These are phyloP conservation scores for Pycnococcus provasolii DNA, from an alignment of 139 green algal species.

Conservation along the genomic window DNA sequence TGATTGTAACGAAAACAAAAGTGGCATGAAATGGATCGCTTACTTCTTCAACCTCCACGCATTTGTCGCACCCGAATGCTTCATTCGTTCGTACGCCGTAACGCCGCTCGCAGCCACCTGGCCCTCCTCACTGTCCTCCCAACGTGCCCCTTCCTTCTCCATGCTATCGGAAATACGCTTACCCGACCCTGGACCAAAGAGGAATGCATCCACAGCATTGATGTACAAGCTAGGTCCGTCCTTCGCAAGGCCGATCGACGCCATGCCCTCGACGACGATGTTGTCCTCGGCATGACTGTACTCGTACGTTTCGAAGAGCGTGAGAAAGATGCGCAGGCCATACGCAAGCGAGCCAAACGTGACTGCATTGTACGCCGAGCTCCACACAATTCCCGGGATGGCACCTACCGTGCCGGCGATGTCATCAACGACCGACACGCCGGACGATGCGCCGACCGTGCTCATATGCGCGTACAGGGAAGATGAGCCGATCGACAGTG, in stretches of 20 bases:
- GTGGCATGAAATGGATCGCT: no score
- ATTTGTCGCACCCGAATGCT: no score
- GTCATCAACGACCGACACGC: not conserved
- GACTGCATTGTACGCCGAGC: not conserved
- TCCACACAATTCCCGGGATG: not conserved
- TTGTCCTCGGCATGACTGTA: conserved; percentile 16
- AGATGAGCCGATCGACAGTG: no score
- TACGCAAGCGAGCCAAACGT: not conserved
- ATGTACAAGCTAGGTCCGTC: conserved; percentile 16
- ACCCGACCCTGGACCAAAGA: not conserved
- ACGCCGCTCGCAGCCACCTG: no score
- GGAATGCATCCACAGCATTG: conserved; percentile 1
- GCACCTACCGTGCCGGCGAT: not conserved
- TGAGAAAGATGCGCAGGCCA: not conserved
- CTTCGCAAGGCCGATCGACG: conserved; percentile 20
- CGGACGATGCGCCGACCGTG: not conserved
- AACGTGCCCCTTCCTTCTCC: no score
- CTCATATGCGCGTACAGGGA: not conserved
- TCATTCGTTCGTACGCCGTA: no score
- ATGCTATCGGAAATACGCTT: no score
- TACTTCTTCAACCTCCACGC: no score
- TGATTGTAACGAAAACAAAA: no score
- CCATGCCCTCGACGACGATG: conserved; percentile 19
- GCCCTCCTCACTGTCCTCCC: no score
- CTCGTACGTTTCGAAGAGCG: conserved; percentile 12